phyloP scores from a whole-genome alignment of 495 filamentous ascomycete genomes.

The Peziza echinospora region DNA sequence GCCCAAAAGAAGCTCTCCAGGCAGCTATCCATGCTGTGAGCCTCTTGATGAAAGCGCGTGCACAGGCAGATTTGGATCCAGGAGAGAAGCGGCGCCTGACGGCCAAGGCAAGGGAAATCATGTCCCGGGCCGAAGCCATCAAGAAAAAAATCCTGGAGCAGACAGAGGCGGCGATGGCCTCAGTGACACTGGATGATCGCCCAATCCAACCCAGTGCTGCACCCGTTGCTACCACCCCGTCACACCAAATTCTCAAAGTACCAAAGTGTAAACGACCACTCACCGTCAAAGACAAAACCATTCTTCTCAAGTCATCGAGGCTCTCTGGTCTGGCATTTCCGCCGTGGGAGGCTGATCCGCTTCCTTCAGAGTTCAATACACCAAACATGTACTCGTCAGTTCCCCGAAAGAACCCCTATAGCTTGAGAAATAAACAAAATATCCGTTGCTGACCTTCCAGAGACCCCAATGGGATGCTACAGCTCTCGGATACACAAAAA shows the following conservation, averaged over 20 bases:
- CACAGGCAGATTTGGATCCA: constrained; percentile 26
- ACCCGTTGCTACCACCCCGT: too few species aligned
- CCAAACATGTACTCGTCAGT: constrained; percentile 34
- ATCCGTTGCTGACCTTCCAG: constrained; percentile 26
- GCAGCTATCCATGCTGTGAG: constrained; percentile 55
- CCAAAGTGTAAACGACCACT: constrained; percentile 15
- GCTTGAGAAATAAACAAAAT: too few species aligned
- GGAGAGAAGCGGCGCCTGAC: constrained; percentile 40
- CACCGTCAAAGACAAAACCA: constrained; percentile 51
- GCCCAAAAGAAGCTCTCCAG: constrained; percentile 45
- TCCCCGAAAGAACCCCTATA: neutral
- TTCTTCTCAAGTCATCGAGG: constrained; percentile 53
- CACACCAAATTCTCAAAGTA: neutral
- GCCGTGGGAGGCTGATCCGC: constrained; percentile 49
- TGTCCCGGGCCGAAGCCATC: constrained; percentile 20
- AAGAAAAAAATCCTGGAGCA: neutral
- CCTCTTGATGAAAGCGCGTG: constrained; percentile 51
- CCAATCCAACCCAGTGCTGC: too few species aligned
- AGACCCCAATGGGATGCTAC: constrained; percentile 40
- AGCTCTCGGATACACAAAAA: constrained; percentile 48
- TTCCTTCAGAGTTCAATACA: constrained; percentile 29
- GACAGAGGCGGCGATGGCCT: neutral
- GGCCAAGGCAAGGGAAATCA: constrained; percentile 50
- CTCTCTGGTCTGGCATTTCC: constrained; percentile 63
- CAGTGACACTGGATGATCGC: neutral